Percentiles rank a stretch among this genome's conserved stretches.
Conservation (phyloP, 129 eudicot species). For the Flaveria sonorensis region DNA sequence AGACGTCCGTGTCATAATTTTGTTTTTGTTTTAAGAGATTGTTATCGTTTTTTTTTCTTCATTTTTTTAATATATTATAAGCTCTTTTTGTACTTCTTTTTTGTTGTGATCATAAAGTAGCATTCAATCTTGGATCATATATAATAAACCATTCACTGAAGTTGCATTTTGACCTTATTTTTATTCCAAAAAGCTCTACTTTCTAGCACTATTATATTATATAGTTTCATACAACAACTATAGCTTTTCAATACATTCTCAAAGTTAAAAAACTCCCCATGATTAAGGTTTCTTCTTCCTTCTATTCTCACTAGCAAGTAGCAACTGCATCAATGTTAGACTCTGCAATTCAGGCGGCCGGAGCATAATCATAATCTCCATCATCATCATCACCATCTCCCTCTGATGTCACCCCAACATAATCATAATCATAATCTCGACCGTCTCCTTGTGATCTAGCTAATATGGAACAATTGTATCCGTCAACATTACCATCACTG, state of each 20-base stretch:
- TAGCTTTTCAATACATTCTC: constrained; percentile 2
- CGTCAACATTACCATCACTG: neutral
- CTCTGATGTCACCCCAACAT: neutral
- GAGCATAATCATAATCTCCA: constrained; percentile 27
- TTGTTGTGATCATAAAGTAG: no score
- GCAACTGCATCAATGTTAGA: neutral
- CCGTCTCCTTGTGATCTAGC: constrained; percentile 12
- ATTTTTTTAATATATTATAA: no score
- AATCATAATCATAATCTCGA: neutral
- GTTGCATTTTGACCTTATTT: no score
- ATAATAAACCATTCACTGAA: no score
- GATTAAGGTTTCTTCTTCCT: neutral
- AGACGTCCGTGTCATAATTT: no score
- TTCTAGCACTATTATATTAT: neutral
- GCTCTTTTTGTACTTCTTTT: no score
- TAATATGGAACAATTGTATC: constrained; percentile 24
- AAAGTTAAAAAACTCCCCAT: neutral
- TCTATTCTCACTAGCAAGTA: neutral
- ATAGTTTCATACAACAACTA: neutral
- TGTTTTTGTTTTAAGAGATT: no score
- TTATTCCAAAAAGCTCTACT: neutral
- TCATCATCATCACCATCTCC: constrained; percentile 34
- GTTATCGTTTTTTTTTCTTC: no score
- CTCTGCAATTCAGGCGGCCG: neutral
- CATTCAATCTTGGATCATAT: no score